Conservation (phyloP, 2,329 filamentous ascomycete genomes). For the Pseudonectria buxi region DNA sequence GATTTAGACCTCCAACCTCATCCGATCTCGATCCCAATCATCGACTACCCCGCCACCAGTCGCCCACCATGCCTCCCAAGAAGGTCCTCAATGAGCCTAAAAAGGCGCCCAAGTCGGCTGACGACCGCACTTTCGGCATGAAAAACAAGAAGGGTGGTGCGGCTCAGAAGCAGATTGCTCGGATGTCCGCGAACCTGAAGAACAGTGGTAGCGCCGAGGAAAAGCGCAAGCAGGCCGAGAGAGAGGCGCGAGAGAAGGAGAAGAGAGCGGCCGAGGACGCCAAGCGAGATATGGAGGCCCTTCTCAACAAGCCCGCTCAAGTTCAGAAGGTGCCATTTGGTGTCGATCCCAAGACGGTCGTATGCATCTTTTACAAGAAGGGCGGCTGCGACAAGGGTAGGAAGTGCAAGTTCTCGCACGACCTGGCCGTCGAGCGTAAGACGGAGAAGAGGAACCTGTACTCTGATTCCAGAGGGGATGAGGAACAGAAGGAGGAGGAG, state of each 20-base stretch:
- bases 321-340: conserved; percentile 97
- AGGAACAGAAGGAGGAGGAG: conserved; percentile 71
- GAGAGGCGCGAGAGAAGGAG: conserved; percentile 66
- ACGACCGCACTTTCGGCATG: conserved; percentile 99
- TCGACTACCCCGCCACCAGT: conserved; percentile 23
- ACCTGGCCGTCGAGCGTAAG: conserved; percentile 82
- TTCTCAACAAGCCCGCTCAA: conserved; percentile 88
- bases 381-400: conserved; percentile 94
- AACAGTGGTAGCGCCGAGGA: conserved; percentile 76
- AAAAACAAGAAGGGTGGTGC: conserved; percentile 98
- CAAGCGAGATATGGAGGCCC: conserved; percentile 67
- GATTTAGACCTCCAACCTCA: conserved; percentile 3
- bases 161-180: conserved; percentile 85
- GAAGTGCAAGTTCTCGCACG: conserved; percentile 98
- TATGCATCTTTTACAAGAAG: conserved; percentile 97
- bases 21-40: conserved; percentile 8
- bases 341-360: conserved; percentile 93
- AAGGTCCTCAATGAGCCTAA: conserved; percentile 49
- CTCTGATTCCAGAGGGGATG: conserved; percentile 66
- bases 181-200: conserved; percentile 67
- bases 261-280: conserved; percentile 87
- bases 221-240: conserved; percentile 70
- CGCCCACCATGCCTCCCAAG: conserved; percentile 66
- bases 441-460: conserved; percentile 89
- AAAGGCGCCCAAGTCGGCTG: conserved; percentile 61